Evolutionary conservation across 768 basidiomycete genomes (phyloP), one percentile per base, ranked within the genome.

Genomic region (Collybiopsis confluens): DNA sequence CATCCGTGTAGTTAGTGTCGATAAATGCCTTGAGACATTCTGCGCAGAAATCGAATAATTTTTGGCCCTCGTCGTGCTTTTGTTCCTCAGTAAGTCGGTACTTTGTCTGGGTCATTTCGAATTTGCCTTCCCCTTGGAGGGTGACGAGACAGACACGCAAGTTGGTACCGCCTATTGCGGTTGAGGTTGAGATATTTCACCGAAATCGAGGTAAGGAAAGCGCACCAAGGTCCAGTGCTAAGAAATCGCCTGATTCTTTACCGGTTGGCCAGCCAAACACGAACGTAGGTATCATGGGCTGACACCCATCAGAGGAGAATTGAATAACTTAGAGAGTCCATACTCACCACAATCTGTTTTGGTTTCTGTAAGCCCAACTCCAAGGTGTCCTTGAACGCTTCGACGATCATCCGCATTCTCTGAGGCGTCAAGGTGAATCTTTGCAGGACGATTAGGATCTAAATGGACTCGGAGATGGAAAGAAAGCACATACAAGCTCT

Each of bases 71-170:
- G 6, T 90, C 92, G 55, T 97, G 93, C 70, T 99, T 99, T 69
- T 98, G 97, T 64, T 98, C 97, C 65, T 99, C 97, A 1, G 91
- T 85, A 42, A 99, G 81, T 47, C 95, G 88, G 70, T 98, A 98
- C 70, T 99, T 99, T 33, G 94, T 88, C 67, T 98, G 96, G 0
- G 94, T 93, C 61, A 99, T 88, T 71, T 98, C 94, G 68, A 98
- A 99, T 74, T 96, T 95, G 55, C 97, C 96, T 9, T 85, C 80
- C 23, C 97, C 97, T 60, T 89, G 84, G 2, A 99, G 75, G 26
- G 86, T 90, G 46, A 99, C 96, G 41, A 97, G 86, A 72, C 97
- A 99, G 41, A 98, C 97, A 41, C 97, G 93, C n/a, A 99, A 80
- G 65, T 99, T 98, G 21, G 96, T 98, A 30, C 95, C 95, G 48